Conservation (phyloP, 805 yeast species). For the Scheffersomyces spartinae region DNA sequence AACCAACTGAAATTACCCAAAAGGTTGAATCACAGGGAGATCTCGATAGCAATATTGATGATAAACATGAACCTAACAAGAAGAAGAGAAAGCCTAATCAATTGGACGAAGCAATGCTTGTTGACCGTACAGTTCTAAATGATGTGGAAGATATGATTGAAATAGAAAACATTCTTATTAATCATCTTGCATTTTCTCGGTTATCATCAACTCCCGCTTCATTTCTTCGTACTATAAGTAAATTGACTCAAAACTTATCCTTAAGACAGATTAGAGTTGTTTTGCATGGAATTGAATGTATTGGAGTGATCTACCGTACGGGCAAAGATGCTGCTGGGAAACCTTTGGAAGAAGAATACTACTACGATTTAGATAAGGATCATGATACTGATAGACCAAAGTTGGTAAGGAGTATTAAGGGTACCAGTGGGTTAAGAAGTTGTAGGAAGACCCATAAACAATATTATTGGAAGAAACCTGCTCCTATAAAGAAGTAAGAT, state of each 20-base stretch:
- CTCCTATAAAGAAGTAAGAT: slow-evolving; percentile 26
- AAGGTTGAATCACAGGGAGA: slow-evolving; percentile 1
- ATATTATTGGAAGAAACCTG: slow-evolving; percentile 62
- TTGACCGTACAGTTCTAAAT: slow-evolving; percentile 11
- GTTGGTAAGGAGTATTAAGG: slow-evolving; percentile 67
- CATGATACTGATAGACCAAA: slow-evolving; percentile 54
- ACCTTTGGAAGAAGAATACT: slow-evolving; percentile 86
- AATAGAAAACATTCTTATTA: slow-evolving; percentile 55
- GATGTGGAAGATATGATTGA: slow-evolving; percentile 34
- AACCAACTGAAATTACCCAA: background rate
- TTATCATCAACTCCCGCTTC: slow-evolving; percentile 81
- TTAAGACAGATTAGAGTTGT: slow-evolving; percentile 32
- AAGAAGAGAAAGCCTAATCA: slow-evolving; percentile 5
- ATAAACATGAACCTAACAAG: slow-evolving; percentile 2
- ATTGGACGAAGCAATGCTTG: slow-evolving; percentile 14
- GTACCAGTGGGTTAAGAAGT: slow-evolving; percentile 68
- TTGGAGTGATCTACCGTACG: slow-evolving; percentile 80
- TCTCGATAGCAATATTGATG: too few species aligned
- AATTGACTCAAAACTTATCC: slow-evolving; percentile 35
- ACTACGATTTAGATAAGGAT: slow-evolving; percentile 80
- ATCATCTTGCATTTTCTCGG: slow-evolving; percentile 85
- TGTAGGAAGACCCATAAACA: slow-evolving; percentile 94
- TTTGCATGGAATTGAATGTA: slow-evolving; percentile 38
- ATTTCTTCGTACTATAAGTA: slow-evolving; percentile 50
- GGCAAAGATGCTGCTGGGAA: slow-evolving; percentile 98